Evolutionary conservation across 2,329 filamentous ascomycete genomes (phyloP), one percentile per base, ranked within the genome.

Genomic region (Seiridium cupressi): DNA sequence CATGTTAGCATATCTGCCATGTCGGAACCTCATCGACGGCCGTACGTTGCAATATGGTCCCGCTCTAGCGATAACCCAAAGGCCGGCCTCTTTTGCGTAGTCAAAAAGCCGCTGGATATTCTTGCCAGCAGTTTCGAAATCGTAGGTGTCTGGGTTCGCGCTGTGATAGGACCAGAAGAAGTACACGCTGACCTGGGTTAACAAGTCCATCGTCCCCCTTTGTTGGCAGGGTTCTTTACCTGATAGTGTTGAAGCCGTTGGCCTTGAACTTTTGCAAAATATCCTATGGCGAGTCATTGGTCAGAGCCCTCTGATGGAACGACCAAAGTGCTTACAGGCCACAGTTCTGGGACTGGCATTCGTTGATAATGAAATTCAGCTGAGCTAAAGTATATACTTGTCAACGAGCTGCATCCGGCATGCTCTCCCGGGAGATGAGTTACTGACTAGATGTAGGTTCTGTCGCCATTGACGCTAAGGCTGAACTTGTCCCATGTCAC

Each of bases 331-430:
- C 68, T 53, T 60, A 75, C 71, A 31, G 72, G 66, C 79, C 82
- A 84, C 34, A 84, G 64, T 56, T 83, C 82, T 0, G 81, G 82
- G 0, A 84, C 80, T 0, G 81, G 82, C 40, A 84, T 74, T 3
- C 82, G 75, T 62, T 79, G 75, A 59, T 84, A 84, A 62, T 84
- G 82, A 47, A 84, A 84, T 62, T 84, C 81, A 32, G 77, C 81
- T 1, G 74, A 75, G 63, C 61, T 69, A 35, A 5, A 54, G 47
- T 60, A 64, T 60, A 69, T 61, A 60, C 66, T 68, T 47, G 51
- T 57, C 48, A 31, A 49, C 35, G 56, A n/a, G 7, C 5, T 11
- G 9, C n/a, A 4, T 11, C 4, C 40, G 26, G n/a, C n/a, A 40
- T 40, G 0, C 3, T 11, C 5, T 11, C 11, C 26, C 6, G 3